Percentiles rank a stretch among this genome's conserved stretches.
Evolutionary conservation across 257 asterid species (phyloP).

Genomic region (Solanum appendiculatum): DNA sequence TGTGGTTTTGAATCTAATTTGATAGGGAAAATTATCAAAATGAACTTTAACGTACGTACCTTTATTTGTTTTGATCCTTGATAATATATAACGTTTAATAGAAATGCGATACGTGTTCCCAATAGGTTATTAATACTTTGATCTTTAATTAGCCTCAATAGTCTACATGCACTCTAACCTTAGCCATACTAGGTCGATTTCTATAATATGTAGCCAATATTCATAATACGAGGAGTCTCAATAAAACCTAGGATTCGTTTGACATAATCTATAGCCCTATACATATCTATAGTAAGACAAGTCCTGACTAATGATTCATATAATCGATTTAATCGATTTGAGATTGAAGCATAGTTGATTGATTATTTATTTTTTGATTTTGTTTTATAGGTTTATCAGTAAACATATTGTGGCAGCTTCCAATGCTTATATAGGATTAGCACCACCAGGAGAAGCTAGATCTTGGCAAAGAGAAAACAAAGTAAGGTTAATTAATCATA

Average conservation of each 20-base stretch:
- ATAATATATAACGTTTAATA: too few species aligned
- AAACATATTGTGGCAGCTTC: slow-evolving; percentile 24
- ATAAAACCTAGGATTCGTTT: too few species aligned
- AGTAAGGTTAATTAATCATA: slow-evolving; percentile 9
- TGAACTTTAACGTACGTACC: too few species aligned
- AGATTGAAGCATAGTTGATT: background rate
- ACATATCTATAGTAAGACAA: background rate
- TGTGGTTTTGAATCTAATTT: too few species aligned
- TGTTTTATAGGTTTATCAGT: slow-evolving; percentile 18
- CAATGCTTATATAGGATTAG: slow-evolving; percentile 48
- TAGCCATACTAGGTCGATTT: background rate
- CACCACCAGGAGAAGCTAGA: slow-evolving; percentile 45
- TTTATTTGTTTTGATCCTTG: too few species aligned
- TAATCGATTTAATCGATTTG: background rate
- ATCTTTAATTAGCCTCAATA: too few species aligned
- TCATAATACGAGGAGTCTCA: background rate
- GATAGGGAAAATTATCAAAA: too few species aligned
- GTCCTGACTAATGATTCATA: too few species aligned
- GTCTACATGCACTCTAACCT: too few species aligned
- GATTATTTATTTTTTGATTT: background rate
- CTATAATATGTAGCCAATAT: background rate
- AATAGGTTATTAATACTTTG: too few species aligned
- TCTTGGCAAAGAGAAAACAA: slow-evolving; percentile 67
- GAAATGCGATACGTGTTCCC: too few species aligned
- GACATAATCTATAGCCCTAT: background rate